Evolutionary conservation across 2,329 filamentous ascomycete genomes (phyloP).

Genomic region (Immersiporthe knoxdaviesiana): DNA sequence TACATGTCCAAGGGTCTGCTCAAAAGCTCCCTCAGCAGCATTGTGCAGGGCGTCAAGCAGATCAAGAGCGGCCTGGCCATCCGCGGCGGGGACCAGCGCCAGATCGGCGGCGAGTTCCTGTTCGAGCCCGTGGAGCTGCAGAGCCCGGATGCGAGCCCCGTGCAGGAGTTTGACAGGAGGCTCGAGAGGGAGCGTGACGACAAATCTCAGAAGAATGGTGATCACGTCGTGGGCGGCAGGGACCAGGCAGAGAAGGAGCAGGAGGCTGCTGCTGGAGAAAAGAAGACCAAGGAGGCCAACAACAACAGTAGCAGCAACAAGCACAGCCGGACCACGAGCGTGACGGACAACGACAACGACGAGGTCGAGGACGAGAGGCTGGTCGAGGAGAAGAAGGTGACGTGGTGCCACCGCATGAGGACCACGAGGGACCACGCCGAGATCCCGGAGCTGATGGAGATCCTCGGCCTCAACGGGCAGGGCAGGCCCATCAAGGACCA

Average conservation of each 20-base stretch:
- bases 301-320: not conserved
- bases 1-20: constrained; percentile 65
- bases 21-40: constrained; percentile 52
- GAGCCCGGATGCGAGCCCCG: constrained; percentile 47
- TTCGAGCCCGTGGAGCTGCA: constrained; percentile 61
- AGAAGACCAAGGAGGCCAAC: not conserved
- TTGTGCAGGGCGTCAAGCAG: constrained; percentile 63
- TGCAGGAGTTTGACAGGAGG: constrained; percentile 40
- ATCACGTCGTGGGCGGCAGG: not conserved
- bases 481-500: constrained; percentile 44
- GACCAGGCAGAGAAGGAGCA: constrained; percentile 20
- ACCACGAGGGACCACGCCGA: constrained; percentile 79
- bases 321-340: constrained; percentile 29
- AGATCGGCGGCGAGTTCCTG: constrained; percentile 80
- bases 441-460: constrained; percentile 65
- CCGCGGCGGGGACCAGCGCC: constrained; percentile 67
- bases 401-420: constrained; percentile 83
- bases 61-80: constrained; percentile 60
- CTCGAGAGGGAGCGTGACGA: constrained; percentile 30
- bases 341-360: constrained; percentile 31
- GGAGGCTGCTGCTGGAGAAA: constrained; percentile 4
- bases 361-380: constrained; percentile 36
- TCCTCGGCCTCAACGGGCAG: constrained; percentile 60
- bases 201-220: not conserved
- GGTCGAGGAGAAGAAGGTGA: constrained; percentile 62